A percentile compares a stretch with the other conserved stretches of the same genome.
phyloP scores from a whole-genome alignment of 2,329 filamentous ascomycete genomes.

The Sporothrix schenckii region DNA sequence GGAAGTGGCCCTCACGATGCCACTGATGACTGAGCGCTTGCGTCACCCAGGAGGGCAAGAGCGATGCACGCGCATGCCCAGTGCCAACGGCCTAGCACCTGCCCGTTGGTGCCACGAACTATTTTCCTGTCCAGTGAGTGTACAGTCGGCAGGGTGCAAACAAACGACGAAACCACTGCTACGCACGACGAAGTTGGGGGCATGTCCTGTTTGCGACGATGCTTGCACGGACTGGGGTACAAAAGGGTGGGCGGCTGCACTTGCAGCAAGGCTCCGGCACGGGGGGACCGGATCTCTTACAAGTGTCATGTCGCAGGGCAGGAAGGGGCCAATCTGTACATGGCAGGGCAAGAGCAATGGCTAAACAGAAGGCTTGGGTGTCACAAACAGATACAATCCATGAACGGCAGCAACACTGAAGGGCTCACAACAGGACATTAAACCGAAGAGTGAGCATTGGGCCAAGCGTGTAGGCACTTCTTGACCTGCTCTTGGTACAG shows the following conservation, averaged over 20 bases:
- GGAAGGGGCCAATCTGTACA: constrained; percentile 21
- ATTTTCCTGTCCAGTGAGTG: neutral
- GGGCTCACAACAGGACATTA: constrained; percentile 3
- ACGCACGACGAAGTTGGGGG: constrained; percentile 7
- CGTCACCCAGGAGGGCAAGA: constrained; percentile 28
- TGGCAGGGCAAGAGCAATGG: neutral
- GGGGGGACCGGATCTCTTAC: constrained; percentile 22
- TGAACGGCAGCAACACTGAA: neutral
- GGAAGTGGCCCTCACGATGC: neutral
- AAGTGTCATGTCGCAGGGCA: constrained; percentile 8
- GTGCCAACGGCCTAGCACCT: neutral
- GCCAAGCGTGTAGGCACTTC: constrained; percentile 29
- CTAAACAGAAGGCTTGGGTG: too few species aligned
- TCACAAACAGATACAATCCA: neutral
- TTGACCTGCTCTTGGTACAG: constrained; percentile 17
- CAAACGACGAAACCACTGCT: constrained; percentile 3
- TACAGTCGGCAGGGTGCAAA: neutral
- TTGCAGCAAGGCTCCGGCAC: constrained; percentile 23
- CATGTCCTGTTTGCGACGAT: constrained; percentile 21
- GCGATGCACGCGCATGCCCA: constrained; percentile 4
- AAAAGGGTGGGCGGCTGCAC: neutral
- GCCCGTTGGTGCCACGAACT: neutral
- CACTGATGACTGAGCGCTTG: constrained; percentile 19
- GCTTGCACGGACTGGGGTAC: constrained; percentile 17
- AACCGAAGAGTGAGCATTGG: constrained; percentile 3